These are phyloP conservation scores for Talaromyces sp. DNA, from an alignment of 2,329 filamentous ascomycete species.

Conservation along the genomic window DNA sequence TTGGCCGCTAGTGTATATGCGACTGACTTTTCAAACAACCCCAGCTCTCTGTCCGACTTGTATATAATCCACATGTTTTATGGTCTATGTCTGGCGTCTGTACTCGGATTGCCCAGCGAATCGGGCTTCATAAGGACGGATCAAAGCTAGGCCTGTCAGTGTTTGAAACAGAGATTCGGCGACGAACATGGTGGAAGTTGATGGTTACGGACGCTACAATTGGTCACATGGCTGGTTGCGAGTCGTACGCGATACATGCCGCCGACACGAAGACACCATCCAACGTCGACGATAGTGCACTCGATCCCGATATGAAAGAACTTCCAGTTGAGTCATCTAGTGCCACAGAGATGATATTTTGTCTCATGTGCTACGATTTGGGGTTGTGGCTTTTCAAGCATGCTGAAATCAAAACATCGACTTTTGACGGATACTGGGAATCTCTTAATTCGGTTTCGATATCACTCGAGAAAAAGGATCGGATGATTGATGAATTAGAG, in stretches of 20 bases:
- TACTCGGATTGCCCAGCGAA: conserved; percentile 62
- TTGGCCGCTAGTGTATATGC: background rate
- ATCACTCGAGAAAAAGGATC: conserved; percentile 19
- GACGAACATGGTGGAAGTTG: conserved; percentile 64
- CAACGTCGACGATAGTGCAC: conserved; percentile 35
- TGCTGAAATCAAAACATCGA: conserved; percentile 11
- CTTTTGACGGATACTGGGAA: conserved; percentile 18
- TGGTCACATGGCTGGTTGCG: conserved; percentile 55
- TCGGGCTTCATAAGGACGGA: conserved; percentile 63
- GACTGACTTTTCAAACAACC: conserved; percentile 4
- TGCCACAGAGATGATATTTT: conserved; percentile 44
- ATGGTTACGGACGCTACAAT: conserved; percentile 55
- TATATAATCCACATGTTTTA: conserved; percentile 55
- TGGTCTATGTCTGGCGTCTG: conserved; percentile 60
- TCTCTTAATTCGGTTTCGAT: conserved; percentile 18
- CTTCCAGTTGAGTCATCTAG: conserved; percentile 37
- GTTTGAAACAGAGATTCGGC: conserved; percentile 64
- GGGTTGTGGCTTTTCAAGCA: conserved; percentile 24
- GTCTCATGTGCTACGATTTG: conserved; percentile 29
- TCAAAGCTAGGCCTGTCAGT: conserved; percentile 53
- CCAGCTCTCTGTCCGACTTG: conserved; percentile 54
- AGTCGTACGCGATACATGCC: conserved; percentile 47
- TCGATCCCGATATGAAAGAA: conserved; percentile 42
- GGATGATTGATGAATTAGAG: conserved; percentile 32
- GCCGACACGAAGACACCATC: conserved; percentile 35